Evolutionary conservation across 176 grass and related monocot species (phyloP).

Genomic region (Typha latifolia): DNA sequence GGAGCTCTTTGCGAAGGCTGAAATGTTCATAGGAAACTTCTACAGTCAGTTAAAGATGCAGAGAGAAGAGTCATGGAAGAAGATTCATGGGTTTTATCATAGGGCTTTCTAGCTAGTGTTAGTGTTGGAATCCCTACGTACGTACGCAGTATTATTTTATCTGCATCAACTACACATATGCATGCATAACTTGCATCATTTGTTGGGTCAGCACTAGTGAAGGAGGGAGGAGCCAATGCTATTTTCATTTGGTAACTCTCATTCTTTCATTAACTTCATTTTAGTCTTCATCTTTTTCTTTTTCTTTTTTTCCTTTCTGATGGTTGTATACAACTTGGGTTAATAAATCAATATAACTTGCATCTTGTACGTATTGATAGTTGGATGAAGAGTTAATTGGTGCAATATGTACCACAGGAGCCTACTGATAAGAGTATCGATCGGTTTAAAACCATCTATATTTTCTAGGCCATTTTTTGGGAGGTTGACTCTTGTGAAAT

Average conservation of each 20-base stretch:
- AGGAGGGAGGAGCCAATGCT: not conserved
- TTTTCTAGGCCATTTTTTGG: too few species aligned
- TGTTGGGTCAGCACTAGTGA: too few species aligned
- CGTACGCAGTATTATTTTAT: not conserved
- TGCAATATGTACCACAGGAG: too few species aligned
- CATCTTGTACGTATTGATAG: too few species aligned
- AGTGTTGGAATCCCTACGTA: not conserved
- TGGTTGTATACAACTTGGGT: too few species aligned
- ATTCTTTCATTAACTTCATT: slow-evolving; percentile 1
- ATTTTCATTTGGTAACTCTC: slow-evolving; percentile 1
- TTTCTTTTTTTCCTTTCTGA: too few species aligned
- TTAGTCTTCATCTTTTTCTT: not conserved
- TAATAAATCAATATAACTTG: too few species aligned
- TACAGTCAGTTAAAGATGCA: slow-evolving; percentile 75
- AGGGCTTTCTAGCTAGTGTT: slow-evolving; percentile 9
- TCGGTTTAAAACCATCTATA: too few species aligned
- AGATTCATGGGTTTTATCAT: slow-evolving; percentile 46
- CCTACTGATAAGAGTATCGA: too few species aligned
- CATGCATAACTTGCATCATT: too few species aligned
- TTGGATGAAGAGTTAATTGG: too few species aligned
- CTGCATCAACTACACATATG: not conserved
- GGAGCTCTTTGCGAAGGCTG: slow-evolving; percentile 58
- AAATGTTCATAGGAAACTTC: slow-evolving; percentile 66
- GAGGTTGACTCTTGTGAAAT: too few species aligned
- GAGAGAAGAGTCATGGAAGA: slow-evolving; percentile 71